phyloP scores from a whole-genome alignment of 1,284 basidiomycete genomes.

The Ceratobasidium sp. region DNA sequence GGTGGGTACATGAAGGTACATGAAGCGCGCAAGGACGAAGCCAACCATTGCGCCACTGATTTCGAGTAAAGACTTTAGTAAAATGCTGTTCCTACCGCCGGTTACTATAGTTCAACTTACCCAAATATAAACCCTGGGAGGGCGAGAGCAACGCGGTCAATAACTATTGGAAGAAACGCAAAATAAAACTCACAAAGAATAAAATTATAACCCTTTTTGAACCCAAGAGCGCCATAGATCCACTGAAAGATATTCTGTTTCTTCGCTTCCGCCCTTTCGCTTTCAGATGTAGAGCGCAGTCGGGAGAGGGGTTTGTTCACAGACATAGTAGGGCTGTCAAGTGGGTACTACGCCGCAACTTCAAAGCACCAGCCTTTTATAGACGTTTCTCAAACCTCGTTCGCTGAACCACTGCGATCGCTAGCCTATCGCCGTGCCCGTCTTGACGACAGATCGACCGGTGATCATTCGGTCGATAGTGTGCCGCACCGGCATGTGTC shows the following conservation, averaged over 20 bases:
- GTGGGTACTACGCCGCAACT: too few species aligned
- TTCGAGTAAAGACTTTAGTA: neutral
- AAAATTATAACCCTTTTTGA: slow-evolving; percentile 37
- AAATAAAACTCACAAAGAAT: slow-evolving; percentile 12
- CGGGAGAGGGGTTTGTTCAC: neutral
- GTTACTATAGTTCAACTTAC: neutral
- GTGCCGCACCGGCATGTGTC: too few species aligned
- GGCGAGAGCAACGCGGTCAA: neutral
- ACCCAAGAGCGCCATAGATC: slow-evolving; percentile 5
- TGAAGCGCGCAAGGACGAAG: slow-evolving; percentile 28
- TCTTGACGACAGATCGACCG: too few species aligned
- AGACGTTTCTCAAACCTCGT: too few species aligned
- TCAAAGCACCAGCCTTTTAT: too few species aligned
- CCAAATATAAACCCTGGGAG: slow-evolving; percentile 35
- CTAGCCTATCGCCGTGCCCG: too few species aligned
- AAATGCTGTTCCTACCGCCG: neutral
- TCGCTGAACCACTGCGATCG: too few species aligned
- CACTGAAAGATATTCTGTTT: neutral
- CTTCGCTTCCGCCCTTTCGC: neutral
- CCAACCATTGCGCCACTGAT: slow-evolving; percentile 30
- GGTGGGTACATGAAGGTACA: slow-evolving; percentile 23
- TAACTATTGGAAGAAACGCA: neutral
- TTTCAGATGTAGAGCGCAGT: neutral
- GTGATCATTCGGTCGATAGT: too few species aligned
- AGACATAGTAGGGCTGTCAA: neutral